Evolutionary conservation across 148 eudicot species (phyloP), one percentile per base, ranked within the genome.

Genomic region (Dysphania ambrosioides): DNA sequence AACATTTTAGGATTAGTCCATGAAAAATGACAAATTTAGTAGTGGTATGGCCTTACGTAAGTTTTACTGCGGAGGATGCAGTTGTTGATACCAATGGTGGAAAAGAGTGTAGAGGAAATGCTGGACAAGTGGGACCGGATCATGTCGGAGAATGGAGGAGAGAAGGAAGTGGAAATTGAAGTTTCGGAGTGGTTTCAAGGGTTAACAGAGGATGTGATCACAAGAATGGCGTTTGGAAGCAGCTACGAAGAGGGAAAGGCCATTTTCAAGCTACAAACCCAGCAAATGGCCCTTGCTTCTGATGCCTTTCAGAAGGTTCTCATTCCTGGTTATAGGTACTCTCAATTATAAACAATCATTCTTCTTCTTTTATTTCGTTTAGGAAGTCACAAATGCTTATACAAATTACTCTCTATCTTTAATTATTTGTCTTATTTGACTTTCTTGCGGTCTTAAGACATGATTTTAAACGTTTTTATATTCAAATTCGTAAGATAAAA

Each of bases 261-360:
- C 73, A 91, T 94, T 72, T 88, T 91, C 58, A 77, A 66, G 15
- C 74, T 94, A 15, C 98, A 94, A 80, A 85, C 87, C 38, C 85
- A 91, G 31, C 98, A 91, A 62, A 88, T 90, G 90, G 77, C 79
- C 8, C 82, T 91, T 0, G 92, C 96, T 55, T 86, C 97, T 35
- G 86, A 91, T 38, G 97, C 98, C 19, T 94, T 87, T 79, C 92
- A 91, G 56, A 94, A 85, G 74, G 88, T 87, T 65, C 89, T 87
- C 77, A 83, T 91, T 53, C 97, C 98, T 15, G 97, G 97, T 21
- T 94, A 88, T 75, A 89, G 98, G 98, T 93, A 85, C 27, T 11
- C 38, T 3, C 61, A n/a, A 53, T 10, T 53, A n/a, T n/a, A n/a
- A n/a, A n/a, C 10, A n/a, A n/a, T n/a, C n/a, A n/a, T n/a, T n/a